Evolutionary conservation across 306 rosid genomes (phyloP), one percentile per base, ranked within the genome.

Genomic region (Echinosophora koreensis): DNA sequence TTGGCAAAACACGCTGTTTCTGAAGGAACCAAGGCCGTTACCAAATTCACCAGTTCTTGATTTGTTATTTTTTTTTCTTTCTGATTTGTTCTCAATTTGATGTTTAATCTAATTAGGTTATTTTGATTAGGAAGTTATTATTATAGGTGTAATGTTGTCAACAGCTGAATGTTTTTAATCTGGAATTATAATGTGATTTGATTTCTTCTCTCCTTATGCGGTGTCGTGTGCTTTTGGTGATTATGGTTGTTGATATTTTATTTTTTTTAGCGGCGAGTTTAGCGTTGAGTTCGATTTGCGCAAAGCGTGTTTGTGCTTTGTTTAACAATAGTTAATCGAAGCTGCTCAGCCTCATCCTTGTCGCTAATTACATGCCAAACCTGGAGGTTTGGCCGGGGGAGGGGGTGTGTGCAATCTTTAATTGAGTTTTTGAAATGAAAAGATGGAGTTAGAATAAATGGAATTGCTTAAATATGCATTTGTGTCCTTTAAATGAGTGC

Each of bases 1-100:
- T 74, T 91, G 41, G 97, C 94, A 28, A 91, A 91, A 44, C 97
- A 91, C 60, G 97, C 94, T 0, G 97, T 89, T 0, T 91, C 97
- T 0, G 97, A 91, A 62, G 97, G 97, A 0, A 92, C 94, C 1
- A 91, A 91, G 82, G 97, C 94, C 0, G 92, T 91, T 0, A 88
- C 94, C 9, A 91, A 89, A 76, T 92, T 92, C 38, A 89, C 94
- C 0, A 89, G 94, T 42, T 88, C 92, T 73, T 89, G 37, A 73
- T 86, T 37, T n/a, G n/a, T n/a, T n/a, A n/a, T n/a, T n/a, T n/a
- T n/a, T n/a, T 3, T 2, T 9, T 1, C 2, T 16, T 13, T 9
- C 9, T 2, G 1, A 14, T 3, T 5, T 7, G 1, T 0, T 4
- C 6, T 55, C 5, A 1, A 28, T 35, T 73, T 15, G 8, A 13